A percentile compares a stretch with the other conserved stretches of the same genome.
phyloP scores from a whole-genome alignment of 2,329 filamentous ascomycete species.

The Coniochaeta sp. region DNA sequence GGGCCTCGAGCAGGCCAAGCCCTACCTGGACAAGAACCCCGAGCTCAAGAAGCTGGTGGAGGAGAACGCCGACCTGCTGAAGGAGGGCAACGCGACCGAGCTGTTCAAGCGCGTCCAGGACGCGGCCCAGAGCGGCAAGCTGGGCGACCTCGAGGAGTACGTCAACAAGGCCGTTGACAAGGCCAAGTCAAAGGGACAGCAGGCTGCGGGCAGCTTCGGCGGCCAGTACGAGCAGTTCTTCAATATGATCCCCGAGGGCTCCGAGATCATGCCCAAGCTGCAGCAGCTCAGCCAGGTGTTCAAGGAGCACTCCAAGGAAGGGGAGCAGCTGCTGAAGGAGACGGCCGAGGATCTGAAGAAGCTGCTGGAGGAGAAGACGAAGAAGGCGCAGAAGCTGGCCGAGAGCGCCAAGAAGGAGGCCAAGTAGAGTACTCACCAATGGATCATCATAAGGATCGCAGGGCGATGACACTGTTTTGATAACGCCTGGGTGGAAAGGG shows the following conservation, averaged over 20 bases:
- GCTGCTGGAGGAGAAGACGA: slow-evolving; percentile 53
- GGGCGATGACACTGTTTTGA: not conserved
- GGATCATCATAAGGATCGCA: not conserved
- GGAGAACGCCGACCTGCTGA: slow-evolving; percentile 61
- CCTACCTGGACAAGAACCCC: slow-evolving; percentile 69
- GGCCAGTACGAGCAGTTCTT: slow-evolving; percentile 53
- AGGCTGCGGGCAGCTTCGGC: slow-evolving; percentile 36
- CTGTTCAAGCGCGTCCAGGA: slow-evolving; percentile 56
- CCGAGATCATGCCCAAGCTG: slow-evolving; percentile 59
- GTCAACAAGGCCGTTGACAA: slow-evolving; percentile 52
- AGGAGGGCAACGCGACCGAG: slow-evolving; percentile 58
- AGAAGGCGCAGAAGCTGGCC: slow-evolving; percentile 51
- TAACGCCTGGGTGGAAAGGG: not conserved
- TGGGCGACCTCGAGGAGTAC: slow-evolving; percentile 52
- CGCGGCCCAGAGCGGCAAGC: slow-evolving; percentile 54
- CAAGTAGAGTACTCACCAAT: not conserved
- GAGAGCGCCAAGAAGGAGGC: slow-evolving; percentile 44
- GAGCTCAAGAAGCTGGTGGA: slow-evolving; percentile 66
- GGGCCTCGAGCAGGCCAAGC: slow-evolving; percentile 63
- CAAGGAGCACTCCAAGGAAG: slow-evolving; percentile 62
- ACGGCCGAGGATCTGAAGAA: slow-evolving; percentile 60
- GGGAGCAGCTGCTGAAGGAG: slow-evolving; percentile 62
- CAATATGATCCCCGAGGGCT: slow-evolving; percentile 57
- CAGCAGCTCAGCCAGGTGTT: slow-evolving; percentile 58
- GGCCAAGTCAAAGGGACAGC: slow-evolving; percentile 43